Evolutionary conservation across 805 yeast genomes (phyloP).

Genomic region (Schizosaccharomyces cryophilus): DNA sequence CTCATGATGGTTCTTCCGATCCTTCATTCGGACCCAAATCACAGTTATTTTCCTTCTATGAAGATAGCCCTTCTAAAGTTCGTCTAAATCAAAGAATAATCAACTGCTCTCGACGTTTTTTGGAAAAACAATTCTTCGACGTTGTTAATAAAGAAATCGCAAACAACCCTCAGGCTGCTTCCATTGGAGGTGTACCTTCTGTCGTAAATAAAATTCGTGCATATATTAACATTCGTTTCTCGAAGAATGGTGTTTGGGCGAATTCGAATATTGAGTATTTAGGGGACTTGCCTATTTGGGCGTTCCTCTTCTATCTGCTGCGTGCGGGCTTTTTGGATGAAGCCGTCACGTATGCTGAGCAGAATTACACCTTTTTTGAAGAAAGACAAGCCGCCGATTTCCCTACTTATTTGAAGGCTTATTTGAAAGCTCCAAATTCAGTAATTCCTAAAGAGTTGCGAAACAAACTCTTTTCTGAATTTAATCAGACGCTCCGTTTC

Average conservation of each 20-base stretch:
- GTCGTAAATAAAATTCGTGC: conserved; percentile 47
- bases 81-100: conserved; percentile 22
- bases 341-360: conserved; percentile 42
- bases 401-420: conserved; percentile 54
- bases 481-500: conserved; percentile 53
- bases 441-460: conserved; percentile 38
- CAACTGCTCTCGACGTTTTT: conserved; percentile 28
- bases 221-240: conserved; percentile 27
- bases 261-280: conserved; percentile 29
- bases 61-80: conserved; percentile 13
- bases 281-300: conserved; percentile 88
- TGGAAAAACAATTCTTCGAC: conserved; percentile 57
- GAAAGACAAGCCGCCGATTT: conserved; percentile 58
- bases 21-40: no score
- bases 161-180: conserved; percentile 23
- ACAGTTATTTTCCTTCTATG: background rate
- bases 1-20: background rate
- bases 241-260: conserved; percentile 24
- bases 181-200: conserved; percentile 43
- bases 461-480: conserved; percentile 52
- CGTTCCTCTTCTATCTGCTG: conserved; percentile 55
- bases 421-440: conserved; percentile 27
- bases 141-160: conserved; percentile 43
- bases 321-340: conserved; percentile 66
- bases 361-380: conserved; percentile 47